Base-by-base conservation (phyloP, 1,284 basidiomycete species). In the Austroboletus olivaceoglutinosus region DNA sequence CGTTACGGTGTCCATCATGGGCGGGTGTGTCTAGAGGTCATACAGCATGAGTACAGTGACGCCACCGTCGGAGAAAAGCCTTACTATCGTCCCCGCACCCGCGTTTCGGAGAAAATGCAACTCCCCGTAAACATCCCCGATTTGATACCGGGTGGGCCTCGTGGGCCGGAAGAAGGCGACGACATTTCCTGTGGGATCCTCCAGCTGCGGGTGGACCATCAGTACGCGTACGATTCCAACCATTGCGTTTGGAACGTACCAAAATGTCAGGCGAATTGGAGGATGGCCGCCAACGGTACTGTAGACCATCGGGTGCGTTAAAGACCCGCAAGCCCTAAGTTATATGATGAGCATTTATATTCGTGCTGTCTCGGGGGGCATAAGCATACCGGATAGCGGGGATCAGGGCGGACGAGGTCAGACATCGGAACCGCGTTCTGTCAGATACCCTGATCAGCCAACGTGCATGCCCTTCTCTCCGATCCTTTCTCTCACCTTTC, bases 1-100 rank as follows among this genome's bases (percentile, higher is more conserved):
- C 33, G 84, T 85, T 54, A 91, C 87, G 44, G 81, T 82, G 74
- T 91, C 89, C 88, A 91, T 91, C 70, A 91, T 82, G 54, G 89
- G 89, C 49, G 88, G 88, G 64, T 90, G 88, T 74, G 82, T 87
- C 88, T 90, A 64, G 47, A 27, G 39, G 49, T 44, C 55, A 57
- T 52, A 51, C 31, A 54, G 56, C 48, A 60, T 70, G 55, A 66
- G 55, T 29, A 48, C 41, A 4, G 37, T 55, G 64, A 60, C 50
- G 53, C 47, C 52, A 57, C 31, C 23, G 27, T 44, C 48, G 54
- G 43, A 45, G 39, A 46, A 45, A 46, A 46, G 48, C 48, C 63
- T 72, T 70, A 91, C 89, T 71, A 91, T 86, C 52, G 88, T 87
- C 46, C 88, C 88, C 60, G 82, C 79, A 46, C 89, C 89, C 50